Conservation (phyloP, 2,329 filamentous ascomycete genomes). For the Fusarium humuli region DNA sequence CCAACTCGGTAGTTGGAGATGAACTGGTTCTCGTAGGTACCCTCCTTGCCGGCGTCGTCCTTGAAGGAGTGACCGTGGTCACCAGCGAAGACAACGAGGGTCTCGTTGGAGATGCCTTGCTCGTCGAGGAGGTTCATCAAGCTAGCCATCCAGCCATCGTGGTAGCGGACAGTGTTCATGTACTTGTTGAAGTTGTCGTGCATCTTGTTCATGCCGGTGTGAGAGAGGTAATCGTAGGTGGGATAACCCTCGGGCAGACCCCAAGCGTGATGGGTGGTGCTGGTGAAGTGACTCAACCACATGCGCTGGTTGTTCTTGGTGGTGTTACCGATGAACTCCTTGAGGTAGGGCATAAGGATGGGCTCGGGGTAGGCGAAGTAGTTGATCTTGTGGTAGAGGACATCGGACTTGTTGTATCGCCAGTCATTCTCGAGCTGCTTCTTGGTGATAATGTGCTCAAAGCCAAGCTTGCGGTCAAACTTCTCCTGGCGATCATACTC, state of each 20-base stretch:
- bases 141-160: constrained; percentile 50
- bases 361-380: constrained; percentile 53
- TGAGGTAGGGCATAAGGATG: constrained; percentile 48
- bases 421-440: constrained; percentile 46
- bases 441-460: constrained; percentile 46
- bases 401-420: constrained; percentile 42
- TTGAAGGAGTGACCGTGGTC: constrained; percentile 53
- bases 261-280: constrained; percentile 53
- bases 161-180: constrained; percentile 50
- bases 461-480: constrained; percentile 51
- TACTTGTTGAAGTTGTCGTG: constrained; percentile 51
- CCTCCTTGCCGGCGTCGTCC: constrained; percentile 48
- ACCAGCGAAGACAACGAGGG: constrained; percentile 50
- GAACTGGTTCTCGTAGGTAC: constrained; percentile 50
- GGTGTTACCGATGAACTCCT: constrained; percentile 50
- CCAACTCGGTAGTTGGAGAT: constrained; percentile 51
- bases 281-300: constrained; percentile 53
- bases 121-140: constrained; percentile 51
- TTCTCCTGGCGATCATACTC: constrained; percentile 52
- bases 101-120: constrained; percentile 51
- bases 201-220: constrained; percentile 42
- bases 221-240: constrained; percentile 35
- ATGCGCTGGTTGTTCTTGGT: constrained; percentile 51
- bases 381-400: constrained; percentile 44
- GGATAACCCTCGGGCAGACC: constrained; percentile 41